Evolutionary conservation across 164 flowering plant species (phyloP), one percentile per base, ranked within the genome.

Genomic region (Stephania japonica): DNA sequence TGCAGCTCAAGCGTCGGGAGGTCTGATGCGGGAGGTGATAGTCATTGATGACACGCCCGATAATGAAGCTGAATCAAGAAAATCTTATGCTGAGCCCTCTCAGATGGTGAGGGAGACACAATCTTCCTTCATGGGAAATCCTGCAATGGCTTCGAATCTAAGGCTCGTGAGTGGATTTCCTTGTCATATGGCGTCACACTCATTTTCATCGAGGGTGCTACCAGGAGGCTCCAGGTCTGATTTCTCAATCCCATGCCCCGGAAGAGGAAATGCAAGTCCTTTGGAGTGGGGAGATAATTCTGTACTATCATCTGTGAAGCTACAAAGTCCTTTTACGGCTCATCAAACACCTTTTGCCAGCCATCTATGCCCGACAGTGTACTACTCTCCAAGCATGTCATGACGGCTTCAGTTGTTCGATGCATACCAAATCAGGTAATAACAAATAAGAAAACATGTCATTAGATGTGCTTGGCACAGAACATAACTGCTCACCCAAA

Each of bases 11-110:
- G 73, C 67, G 32, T 70, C 73, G 24, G 44, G 70, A 59, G 62
- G 59, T 74, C 41, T 83, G 62, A 24, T 21, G 7, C 77, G 76
- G 72, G 91, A 89, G 72, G 81, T 89, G 27, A 89, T 89, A 70
- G 66, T 83, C 67, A 85, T 87, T 72, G 93, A 87, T 71, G 89
- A 87, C 73, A 70, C 78, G 67, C 80, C 87, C 12, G 88, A 85
- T 41, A 80, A 71, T 59, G 86, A 82, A 75, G 74, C 74, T 41
- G 75, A 72, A 73, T 26, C 61, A 67, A 71, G 68, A 23, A 16
- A 16, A 56, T 73, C 27, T 38, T 69, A 67, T 62, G 42, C 65
- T 23, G 78, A 62, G 14, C 71, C 69, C 47, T 7, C 68, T 11
- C 70, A 67, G 59, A 77, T 72, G 19, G 73, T 63, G 66, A 77